Conservation (phyloP, 257 asterid species). For the Voacanga thouarsii region DNA sequence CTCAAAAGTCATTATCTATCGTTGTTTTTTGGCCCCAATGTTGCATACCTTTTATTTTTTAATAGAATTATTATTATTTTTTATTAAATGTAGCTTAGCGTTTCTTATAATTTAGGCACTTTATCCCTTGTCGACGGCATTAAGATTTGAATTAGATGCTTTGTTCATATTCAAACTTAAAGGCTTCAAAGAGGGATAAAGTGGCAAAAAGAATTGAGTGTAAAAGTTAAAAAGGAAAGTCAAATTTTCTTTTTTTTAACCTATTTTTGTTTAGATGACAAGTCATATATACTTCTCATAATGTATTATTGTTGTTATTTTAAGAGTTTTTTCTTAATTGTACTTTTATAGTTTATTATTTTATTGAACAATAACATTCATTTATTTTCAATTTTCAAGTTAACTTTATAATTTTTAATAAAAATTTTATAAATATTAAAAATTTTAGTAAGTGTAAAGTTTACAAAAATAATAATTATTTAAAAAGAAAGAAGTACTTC, state of each 20-base stretch:
- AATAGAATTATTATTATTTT: too few relatives aligned
- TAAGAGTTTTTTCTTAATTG: too few relatives aligned
- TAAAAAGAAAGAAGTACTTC: too few relatives aligned
- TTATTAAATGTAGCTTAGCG: conserved; percentile 9
- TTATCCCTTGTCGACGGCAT: conserved; percentile 27
- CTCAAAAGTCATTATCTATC: conserved; percentile 31
- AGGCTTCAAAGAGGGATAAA: conserved; percentile 17
- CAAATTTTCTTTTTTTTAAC: neutral
- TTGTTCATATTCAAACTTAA: conserved; percentile 6
- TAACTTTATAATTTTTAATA: too few relatives aligned
- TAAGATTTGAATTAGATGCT: conserved; percentile 19
- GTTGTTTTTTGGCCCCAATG: conserved; percentile 31
- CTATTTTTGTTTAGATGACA: conserved; percentile 6
- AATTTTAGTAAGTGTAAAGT: too few relatives aligned
- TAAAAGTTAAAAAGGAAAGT: conserved; percentile 3
- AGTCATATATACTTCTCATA: conserved; percentile 7
- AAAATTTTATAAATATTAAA: too few relatives aligned
- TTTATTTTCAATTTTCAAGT: too few relatives aligned
- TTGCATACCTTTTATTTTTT: conserved; percentile 2
- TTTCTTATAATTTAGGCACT: conserved; percentile 32
- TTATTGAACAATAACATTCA: too few relatives aligned
- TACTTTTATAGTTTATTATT: too few relatives aligned
- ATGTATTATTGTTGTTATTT: too few relatives aligned
- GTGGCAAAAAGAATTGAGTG: conserved; percentile 2
- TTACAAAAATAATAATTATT: too few relatives aligned